Percentiles rank a stretch among this genome's conserved stretches.
phyloP scores from a whole-genome alignment of 1,284 basidiomycete genomes.

The Malassezia cuniculi region DNA sequence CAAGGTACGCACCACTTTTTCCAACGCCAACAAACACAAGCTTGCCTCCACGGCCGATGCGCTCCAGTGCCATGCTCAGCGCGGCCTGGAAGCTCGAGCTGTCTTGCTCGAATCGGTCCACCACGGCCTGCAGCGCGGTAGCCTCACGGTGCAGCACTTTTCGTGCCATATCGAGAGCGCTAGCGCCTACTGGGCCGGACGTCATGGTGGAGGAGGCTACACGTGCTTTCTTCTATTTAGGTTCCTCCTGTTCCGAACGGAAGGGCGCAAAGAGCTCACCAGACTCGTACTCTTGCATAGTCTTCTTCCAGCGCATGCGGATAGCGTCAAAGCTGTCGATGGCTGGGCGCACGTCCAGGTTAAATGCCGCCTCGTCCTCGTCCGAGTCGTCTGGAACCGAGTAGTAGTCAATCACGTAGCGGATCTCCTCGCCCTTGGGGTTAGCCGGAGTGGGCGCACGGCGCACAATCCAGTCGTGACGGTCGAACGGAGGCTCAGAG shows the following conservation, averaged over 20 bases:
- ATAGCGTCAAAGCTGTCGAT: slow-evolving; percentile 26
- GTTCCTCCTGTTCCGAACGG: too few relatives aligned
- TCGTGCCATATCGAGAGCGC: too few relatives aligned
- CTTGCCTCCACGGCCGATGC: slow-evolving; percentile 37
- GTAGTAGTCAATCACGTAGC: slow-evolving; percentile 45
- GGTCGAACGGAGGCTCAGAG: slow-evolving; percentile 82
- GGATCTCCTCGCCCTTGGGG: slow-evolving; percentile 25
- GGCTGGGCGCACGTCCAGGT: slow-evolving; percentile 36
- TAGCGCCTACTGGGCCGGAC: too few relatives aligned
- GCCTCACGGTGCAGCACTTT: slow-evolving; percentile 3
- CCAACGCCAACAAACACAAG: slow-evolving; percentile 46
- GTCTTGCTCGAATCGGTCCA: slow-evolving; percentile 12
- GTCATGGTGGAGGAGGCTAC: too few relatives aligned
- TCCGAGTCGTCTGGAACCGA: slow-evolving; percentile 26
- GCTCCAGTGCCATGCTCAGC: slow-evolving; percentile 21
- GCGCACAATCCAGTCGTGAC: slow-evolving; percentile 94
- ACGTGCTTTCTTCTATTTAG: too few relatives aligned
- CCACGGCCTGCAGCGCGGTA: background rate
- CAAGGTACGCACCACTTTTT: slow-evolving; percentile 38
- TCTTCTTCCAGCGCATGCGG: slow-evolving; percentile 21
- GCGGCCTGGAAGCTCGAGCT: slow-evolving; percentile 24
- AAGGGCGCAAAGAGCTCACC: slow-evolving; percentile 19
- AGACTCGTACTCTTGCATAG: slow-evolving; percentile 28
- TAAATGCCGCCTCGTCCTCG: slow-evolving; percentile 35
- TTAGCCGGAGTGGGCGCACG: slow-evolving; percentile 47